Evolutionary conservation across 495 filamentous ascomycete genomes (phyloP), one percentile per base, ranked within the genome.

Genomic region (Penicillium paxilli): DNA sequence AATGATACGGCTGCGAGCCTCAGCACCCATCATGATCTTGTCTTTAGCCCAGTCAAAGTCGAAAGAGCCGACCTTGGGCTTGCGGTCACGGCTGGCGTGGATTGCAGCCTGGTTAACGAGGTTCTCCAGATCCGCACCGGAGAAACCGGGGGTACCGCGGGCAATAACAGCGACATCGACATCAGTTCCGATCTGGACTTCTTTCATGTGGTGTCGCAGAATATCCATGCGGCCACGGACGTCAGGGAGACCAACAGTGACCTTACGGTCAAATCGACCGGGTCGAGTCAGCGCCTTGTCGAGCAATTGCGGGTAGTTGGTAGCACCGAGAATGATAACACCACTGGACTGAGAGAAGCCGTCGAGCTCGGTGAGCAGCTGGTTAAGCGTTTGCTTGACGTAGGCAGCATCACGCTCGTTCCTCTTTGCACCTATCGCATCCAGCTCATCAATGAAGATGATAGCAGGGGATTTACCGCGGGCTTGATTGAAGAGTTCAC

Each of bases 11-110:
- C 85, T 93, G 61, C 83, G 85, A 66, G 87, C 83, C 76, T 98
- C 94, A 25, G 93, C 90, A 42, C 94, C 94, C 90, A 98, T 96
- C 76, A 98, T 87, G 51, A 98, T 90, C 73, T 92, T 96, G 76
- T 98, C 94, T 70, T 95, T 97, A 42, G 94, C 93, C 91, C 91
- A 98, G 57, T 97, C 94, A 49, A 98, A 88, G 64, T 98, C 91
- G 17, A 79, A 66, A 65, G 90, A 86, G 19, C 80, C 75, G 55
- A 98, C 92, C 38, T 83, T 82, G 38, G 71, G 71, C 14, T 85
- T 80, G 71, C 90, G 93, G 47, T 86, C 79, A 67, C 92, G 89
- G 67, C 87, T 90, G 14, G 94, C 94, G 59, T 87, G 91, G 30
- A 98, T 86, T 8, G 94, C 94, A 28, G 94, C 94, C 72, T 96